phyloP scores from a whole-genome alignment of 2,329 filamentous ascomycete genomes.

The Simplicillium aogashimaense region DNA sequence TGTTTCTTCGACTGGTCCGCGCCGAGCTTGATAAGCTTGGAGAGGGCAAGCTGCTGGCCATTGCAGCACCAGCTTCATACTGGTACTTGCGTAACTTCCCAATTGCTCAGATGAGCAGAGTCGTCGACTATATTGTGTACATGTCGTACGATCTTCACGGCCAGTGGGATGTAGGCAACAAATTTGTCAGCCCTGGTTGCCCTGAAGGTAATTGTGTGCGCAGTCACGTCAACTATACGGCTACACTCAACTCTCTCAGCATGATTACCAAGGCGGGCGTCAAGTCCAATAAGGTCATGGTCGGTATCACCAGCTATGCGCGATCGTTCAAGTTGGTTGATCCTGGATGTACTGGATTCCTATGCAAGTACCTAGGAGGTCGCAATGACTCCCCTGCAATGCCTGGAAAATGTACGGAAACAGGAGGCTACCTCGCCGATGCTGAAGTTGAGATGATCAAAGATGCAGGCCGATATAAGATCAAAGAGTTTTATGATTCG shows the following conservation, averaged over 20 bases:
- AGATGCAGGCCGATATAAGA: too few species aligned
- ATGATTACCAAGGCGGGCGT: constrained; percentile 26
- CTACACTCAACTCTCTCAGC: constrained; percentile 22
- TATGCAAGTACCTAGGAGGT: constrained; percentile 15
- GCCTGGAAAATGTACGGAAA: constrained; percentile 25
- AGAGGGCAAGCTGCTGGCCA: too few species aligned
- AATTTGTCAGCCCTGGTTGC: too few species aligned
- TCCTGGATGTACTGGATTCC: too few species aligned
- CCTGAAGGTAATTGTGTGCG: constrained; percentile 25
- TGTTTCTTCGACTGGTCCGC: constrained; percentile 6
- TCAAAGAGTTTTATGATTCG: too few species aligned
- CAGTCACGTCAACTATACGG: constrained; percentile 27
- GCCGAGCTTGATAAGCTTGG: too few species aligned
- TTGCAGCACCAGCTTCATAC: constrained; percentile 21
- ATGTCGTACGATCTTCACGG: constrained; percentile 26
- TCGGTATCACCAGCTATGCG: too few species aligned
- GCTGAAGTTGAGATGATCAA: constrained; percentile 24
- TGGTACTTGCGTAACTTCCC: constrained; percentile 23
- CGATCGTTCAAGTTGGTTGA: constrained; percentile 11
- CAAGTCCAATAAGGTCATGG: too few species aligned
- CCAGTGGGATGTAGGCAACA: constrained; percentile 21
- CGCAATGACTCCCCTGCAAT: constrained; percentile 24
- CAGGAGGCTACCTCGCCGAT: constrained; percentile 23
- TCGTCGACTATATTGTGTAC: constrained; percentile 23
- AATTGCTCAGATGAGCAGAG: constrained; percentile 13